Base-by-base conservation (phyloP, 768 basidiomycete genomes). In the Lactifluus subvellereus region DNA sequence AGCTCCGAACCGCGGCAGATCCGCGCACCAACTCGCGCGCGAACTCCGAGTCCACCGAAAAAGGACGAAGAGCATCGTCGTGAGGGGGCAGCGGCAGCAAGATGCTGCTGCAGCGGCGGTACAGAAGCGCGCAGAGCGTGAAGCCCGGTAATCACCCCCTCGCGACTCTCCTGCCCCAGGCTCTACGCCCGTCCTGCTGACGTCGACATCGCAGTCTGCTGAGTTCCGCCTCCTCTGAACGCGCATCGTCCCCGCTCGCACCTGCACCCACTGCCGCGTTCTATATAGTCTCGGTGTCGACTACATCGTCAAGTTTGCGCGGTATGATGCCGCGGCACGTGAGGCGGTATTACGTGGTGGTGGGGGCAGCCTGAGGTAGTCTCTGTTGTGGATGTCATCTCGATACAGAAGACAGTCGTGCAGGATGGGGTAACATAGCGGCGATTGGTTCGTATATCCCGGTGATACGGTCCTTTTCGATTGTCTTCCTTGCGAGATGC, bases 361-460 rank as follows among this genome's bases (percentile, higher is more conserved):
- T 27, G 2, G 27, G 27, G 27, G 27, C 27, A 27, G 27, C 22
- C 22, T 22, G 22, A 22, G 2, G 27, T 27, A 27, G 27, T 27
- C 27, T 27, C 27, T 3, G 27, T 27, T 22, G 22, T 22, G 1
- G 22, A 22, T 22, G 22, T 22, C 22, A 22, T 2, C 22, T 22
- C 27, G 27, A 27, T 27, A 27, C 27, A 27, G 27, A 27, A 27
- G 27, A 27, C 27, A 27, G 27, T 27, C 27, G 27, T 27, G 0
- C 96, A 92, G 92, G 74, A 76, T 18, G 84, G 0, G 95, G 94
- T 0, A 84, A 94, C 73, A 90, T 70, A 97, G 97, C 6, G 95
- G 94, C 1, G 94, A 98, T 69, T 98, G 92, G 73, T 76, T 99
- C 49, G 89, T 98, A 1, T 99, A 99, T 75, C 97, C 97, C 56